phyloP scores from a whole-genome alignment of 2,329 filamentous ascomycete genomes.

The Elsinoe batatas region DNA sequence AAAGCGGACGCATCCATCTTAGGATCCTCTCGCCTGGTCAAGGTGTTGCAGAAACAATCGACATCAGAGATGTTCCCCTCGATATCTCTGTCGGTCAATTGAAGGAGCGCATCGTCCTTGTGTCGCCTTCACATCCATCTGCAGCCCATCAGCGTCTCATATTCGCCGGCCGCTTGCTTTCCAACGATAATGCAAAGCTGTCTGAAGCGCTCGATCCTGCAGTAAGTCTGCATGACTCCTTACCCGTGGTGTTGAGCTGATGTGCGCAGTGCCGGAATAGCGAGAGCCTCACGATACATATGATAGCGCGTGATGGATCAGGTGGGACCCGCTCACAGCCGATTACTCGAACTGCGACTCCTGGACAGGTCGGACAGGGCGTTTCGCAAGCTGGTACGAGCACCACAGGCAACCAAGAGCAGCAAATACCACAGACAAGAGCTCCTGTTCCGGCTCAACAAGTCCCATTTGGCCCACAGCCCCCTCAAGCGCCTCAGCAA shows the following conservation, averaged over 20 bases:
- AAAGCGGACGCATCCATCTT: conserved; percentile 9
- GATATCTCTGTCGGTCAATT: conserved; percentile 41
- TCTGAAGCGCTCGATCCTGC: conserved; percentile 41
- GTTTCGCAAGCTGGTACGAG: background rate
- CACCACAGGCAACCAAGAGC: background rate
- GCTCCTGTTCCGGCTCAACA: background rate
- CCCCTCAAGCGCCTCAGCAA: background rate
- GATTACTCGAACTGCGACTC: background rate
- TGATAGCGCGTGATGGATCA: background rate
- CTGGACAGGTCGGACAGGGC: background rate
- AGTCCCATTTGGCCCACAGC: background rate
- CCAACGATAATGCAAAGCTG: conserved; percentile 40
- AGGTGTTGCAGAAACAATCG: conserved; percentile 10
- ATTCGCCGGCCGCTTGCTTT: conserved; percentile 46
- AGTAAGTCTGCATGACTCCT: conserved; percentile 25
- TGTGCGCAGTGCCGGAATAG: background rate
- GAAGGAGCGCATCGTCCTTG: conserved; percentile 42
- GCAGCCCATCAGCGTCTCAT: conserved; percentile 47
- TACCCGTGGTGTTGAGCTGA: background rate
- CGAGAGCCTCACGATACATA: conserved; percentile 8
- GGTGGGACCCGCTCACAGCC: background rate
- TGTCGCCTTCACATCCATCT: conserved; percentile 37
- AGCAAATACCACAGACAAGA: background rate
- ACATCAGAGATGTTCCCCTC: conserved; percentile 18
- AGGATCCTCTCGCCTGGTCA: conserved; percentile 14